A percentile compares a stretch with the other conserved stretches of the same genome.
Evolutionary conservation across 1,284 basidiomycete species (phyloP).

Genomic region (Tetrapyrgos nigripes): DNA sequence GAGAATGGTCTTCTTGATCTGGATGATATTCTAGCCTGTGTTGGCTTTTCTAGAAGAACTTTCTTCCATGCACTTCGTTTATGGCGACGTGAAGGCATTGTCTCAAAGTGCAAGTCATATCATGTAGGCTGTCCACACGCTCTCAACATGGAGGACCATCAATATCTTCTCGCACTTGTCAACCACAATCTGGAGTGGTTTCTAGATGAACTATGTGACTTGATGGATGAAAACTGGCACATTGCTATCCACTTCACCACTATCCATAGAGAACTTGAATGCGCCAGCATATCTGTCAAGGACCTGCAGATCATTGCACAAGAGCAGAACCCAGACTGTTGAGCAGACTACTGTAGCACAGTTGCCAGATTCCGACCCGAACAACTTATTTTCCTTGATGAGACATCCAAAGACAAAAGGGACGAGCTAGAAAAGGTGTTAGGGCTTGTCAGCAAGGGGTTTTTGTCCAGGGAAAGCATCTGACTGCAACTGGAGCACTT

Average conservation of each 20-base stretch:
- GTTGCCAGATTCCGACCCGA: constrained; percentile 19
- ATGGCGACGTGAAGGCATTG: constrained; percentile 31
- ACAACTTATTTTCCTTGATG: constrained; percentile 24
- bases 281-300: background rate
- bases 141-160: constrained; percentile 27
- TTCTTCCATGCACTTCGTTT: constrained; percentile 30
- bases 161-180: constrained; percentile 31
- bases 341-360: constrained; percentile 10
- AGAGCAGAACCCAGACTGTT: constrained; percentile 18
- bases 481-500: background rate
- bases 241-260: constrained; percentile 33
- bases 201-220: constrained; percentile 31
- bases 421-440: constrained; percentile 21
- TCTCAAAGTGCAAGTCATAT: constrained; percentile 20
- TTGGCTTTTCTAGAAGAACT: constrained; percentile 23
- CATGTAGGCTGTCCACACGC: constrained; percentile 21
- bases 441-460: background rate
- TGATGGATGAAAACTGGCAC: constrained; percentile 29
- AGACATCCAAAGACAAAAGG: constrained; percentile 23
- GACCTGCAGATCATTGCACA: constrained; percentile 11
- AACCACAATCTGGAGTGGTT: constrained; percentile 30
- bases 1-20: constrained; percentile 24
- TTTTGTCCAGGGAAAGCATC: background rate
- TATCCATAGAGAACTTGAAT: constrained; percentile 27
- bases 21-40: constrained; percentile 28